Percentiles rank a stretch among this genome's conserved stretches.
phyloP scores from a whole-genome alignment of 2,329 filamentous ascomycete species.

The Venturia pyrina region DNA sequence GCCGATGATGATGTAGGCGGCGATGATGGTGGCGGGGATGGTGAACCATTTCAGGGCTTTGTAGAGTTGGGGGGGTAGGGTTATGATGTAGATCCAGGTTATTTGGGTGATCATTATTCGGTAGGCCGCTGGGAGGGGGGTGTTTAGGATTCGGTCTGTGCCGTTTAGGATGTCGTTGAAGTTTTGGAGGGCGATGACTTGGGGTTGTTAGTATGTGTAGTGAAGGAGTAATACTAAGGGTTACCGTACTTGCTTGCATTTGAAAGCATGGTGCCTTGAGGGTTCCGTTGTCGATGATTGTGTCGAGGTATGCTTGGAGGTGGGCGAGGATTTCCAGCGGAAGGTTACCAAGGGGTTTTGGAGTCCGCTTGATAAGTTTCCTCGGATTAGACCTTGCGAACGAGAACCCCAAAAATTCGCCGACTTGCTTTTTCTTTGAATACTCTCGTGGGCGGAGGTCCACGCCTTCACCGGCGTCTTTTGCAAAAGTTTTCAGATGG shows the following conservation, averaged over 20 bases:
- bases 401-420: conserved; percentile 65
- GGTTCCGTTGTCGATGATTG: conserved; percentile 45
- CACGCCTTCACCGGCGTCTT: conserved; percentile 38
- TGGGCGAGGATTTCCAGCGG: conserved; percentile 72
- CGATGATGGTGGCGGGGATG: conserved; percentile 58
- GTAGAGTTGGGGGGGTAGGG: conserved; percentile 73
- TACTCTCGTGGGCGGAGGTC: conserved; percentile 24
- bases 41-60: conserved; percentile 57
- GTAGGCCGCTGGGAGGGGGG: conserved; percentile 74
- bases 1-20: conserved; percentile 74
- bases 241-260: conserved; percentile 37
- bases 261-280: conserved; percentile 50
- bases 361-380: conserved; percentile 63
- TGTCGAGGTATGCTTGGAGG: conserved; percentile 56
- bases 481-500: conserved; percentile 68
- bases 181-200: conserved; percentile 32
- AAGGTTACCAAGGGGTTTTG: conserved; percentile 68
- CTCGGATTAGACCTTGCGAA: conserved; percentile 71
- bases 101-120: conserved; percentile 78
- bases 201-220: too few species aligned
- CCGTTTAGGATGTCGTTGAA: conserved; percentile 65
- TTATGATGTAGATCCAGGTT: conserved; percentile 72
- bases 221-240: too few species aligned
- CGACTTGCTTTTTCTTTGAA: conserved; percentile 49
- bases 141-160: conserved; percentile 70